These are phyloP conservation scores for Peltaster fructicola DNA, from an alignment of 2,329 filamentous ascomycete genomes.

Conservation along the genomic window DNA sequence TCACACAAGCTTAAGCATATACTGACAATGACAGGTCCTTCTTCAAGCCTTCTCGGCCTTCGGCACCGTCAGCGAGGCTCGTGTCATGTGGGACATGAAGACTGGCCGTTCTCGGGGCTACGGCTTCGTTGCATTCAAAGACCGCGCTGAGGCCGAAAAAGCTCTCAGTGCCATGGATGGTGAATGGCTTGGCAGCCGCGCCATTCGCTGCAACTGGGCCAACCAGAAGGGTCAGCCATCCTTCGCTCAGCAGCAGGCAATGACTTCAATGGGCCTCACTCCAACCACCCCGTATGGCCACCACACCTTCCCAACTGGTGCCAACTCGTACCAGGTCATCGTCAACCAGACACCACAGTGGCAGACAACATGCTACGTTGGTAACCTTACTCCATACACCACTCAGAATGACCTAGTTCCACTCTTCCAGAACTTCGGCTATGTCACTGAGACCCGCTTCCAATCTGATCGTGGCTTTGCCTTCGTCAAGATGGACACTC, in stretches of 20 bases:
- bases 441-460: conserved; percentile 91
- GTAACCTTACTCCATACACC: conserved; percentile 94
- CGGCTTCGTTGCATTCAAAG: conserved; percentile 93
- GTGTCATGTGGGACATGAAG: conserved; percentile 99
- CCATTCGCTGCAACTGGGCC: conserved; percentile 98
- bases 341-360: conserved; percentile 86
- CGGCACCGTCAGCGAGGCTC: conserved; percentile 86
- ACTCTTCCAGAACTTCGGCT: conserved; percentile 96
- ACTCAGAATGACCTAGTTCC: conserved; percentile 94
- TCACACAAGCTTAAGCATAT: no score
- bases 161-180: conserved; percentile 95
- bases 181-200: conserved; percentile 94
- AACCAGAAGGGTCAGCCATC: conserved; percentile 99
- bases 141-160: conserved; percentile 85
- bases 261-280: conserved; percentile 96
- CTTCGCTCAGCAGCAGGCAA: conserved; percentile 91
- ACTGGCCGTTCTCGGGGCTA: conserved; percentile 94
- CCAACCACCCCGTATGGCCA: conserved; percentile 93
- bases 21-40: no score
- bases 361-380: conserved; percentile 98
- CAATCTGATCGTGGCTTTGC: conserved; percentile 95
- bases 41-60: conserved; percentile 91
- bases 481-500: conserved; percentile 97
- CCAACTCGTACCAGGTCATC: conserved; percentile 96
- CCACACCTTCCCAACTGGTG: conserved; percentile 78